Conservation (phyloP, 2,329 filamentous ascomycete genomes). For the Geosmithia flava region DNA sequence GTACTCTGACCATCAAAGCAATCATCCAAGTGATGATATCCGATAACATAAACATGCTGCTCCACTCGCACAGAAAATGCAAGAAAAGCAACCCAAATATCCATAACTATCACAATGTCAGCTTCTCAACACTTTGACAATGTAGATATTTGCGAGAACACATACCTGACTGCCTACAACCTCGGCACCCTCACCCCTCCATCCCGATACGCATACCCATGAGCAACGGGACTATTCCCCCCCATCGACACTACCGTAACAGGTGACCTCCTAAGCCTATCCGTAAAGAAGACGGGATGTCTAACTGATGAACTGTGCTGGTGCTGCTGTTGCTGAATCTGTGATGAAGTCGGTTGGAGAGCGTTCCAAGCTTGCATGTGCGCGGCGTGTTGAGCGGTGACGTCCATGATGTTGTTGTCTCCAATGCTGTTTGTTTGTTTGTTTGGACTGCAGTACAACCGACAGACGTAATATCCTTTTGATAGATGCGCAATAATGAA, state of each 20-base stretch:
- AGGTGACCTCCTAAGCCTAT: slow-evolving; percentile 44
- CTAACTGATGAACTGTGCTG: slow-evolving; percentile 43
- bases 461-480: too few relatives aligned
- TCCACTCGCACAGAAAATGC: too few relatives aligned
- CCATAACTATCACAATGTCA: too few relatives aligned
- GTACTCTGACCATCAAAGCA: too few relatives aligned
- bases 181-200: slow-evolving; percentile 17
- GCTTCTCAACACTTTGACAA: too few relatives aligned
- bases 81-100: too few relatives aligned
- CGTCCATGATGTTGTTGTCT: background rate
- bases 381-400: background rate
- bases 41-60: too few relatives aligned
- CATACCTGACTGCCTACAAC: slow-evolving; percentile 18
- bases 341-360: background rate
- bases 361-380: slow-evolving; percentile 11
- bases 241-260: slow-evolving; percentile 15
- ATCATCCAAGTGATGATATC: too few relatives aligned
- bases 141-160: too few relatives aligned
- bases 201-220: slow-evolving; percentile 48
- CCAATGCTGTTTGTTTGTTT: too few relatives aligned
- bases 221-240: slow-evolving; percentile 37
- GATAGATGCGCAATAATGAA: too few relatives aligned
- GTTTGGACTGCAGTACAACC: too few relatives aligned
- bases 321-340: background rate
- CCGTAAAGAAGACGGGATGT: slow-evolving; percentile 69